These are phyloP conservation scores for Hsuehochloa calcarea DNA, from an alignment of 176 grass and related monocot genomes.

Conservation along the genomic window DNA sequence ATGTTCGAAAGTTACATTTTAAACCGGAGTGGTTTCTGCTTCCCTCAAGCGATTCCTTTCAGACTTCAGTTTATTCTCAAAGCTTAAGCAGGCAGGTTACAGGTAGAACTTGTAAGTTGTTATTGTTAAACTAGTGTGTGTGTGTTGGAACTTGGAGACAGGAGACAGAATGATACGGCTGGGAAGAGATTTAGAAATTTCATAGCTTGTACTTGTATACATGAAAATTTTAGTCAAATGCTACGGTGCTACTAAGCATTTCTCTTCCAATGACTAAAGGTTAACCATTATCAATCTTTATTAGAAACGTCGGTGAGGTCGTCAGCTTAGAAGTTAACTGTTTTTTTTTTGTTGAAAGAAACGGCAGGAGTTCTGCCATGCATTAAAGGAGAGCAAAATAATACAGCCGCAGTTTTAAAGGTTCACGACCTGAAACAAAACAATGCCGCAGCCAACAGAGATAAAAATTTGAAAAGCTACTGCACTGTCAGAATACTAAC, in stretches of 20 bases:
- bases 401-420: no score
- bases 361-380: no score
- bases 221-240: neutral
- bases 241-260: neutral
- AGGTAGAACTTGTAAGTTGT: slow-evolving; percentile 13
- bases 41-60: slow-evolving; percentile 33
- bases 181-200: neutral
- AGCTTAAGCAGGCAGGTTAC: neutral
- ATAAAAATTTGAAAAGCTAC: no score
- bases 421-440: no score
- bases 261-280: neutral
- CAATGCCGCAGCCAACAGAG: no score
- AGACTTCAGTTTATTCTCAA: slow-evolving; percentile 16
- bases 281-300: neutral
- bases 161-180: neutral
- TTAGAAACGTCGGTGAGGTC: neutral
- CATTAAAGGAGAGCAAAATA: no score
- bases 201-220: neutral
- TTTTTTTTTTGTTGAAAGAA: no score
- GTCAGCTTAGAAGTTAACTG: neutral
- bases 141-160: neutral
- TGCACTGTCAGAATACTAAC: no score
- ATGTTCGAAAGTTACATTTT: neutral
- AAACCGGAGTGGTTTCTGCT: neutral
- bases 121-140: neutral